Evolutionary conservation across 768 basidiomycete species (phyloP).

Genomic region (Pholiota microspora): DNA sequence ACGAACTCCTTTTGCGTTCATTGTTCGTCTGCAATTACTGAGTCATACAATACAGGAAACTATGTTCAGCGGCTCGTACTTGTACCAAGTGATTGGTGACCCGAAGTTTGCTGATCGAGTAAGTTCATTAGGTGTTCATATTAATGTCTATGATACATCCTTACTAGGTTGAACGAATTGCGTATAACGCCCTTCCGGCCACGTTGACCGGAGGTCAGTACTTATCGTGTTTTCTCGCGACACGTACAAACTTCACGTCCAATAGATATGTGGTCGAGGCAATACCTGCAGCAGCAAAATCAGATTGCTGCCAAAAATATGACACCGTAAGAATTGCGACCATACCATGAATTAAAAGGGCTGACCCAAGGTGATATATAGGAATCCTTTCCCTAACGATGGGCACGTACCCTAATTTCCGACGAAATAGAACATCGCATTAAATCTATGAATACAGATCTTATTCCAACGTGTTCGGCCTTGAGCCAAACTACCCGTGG

Average conservation of each 20-base stretch:
- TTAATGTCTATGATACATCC: neutral
- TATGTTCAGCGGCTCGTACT: slow-evolving; percentile 57
- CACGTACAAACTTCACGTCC: neutral
- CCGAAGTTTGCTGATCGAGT: slow-evolving; percentile 49
- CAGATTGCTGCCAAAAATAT: slow-evolving; percentile 57
- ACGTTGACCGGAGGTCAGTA: slow-evolving; percentile 44
- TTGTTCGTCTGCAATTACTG: neutral
- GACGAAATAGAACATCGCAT: no score
- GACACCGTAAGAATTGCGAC: slow-evolving; percentile 37
- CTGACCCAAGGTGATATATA: slow-evolving; percentile 15
- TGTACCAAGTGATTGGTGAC: slow-evolving; percentile 57
- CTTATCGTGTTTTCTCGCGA: neutral
- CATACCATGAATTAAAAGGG: neutral
- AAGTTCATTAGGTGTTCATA: slow-evolving; percentile 8
- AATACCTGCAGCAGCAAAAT: slow-evolving; percentile 59
- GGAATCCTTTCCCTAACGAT: slow-evolving; percentile 52
- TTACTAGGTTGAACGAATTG: slow-evolving; percentile 40
- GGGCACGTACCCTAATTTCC: slow-evolving; percentile 38
- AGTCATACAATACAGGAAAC: slow-evolving; percentile 39
- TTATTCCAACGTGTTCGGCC: slow-evolving; percentile 49
- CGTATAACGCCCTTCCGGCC: slow-evolving; percentile 51
- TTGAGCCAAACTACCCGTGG: slow-evolving; percentile 50
- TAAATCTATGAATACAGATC: slow-evolving; percentile 24
- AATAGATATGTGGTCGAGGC: slow-evolving; percentile 56
- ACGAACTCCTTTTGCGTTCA: slow-evolving; percentile 14